Evolutionary conservation across 345 rosid genomes (phyloP), one percentile per base, ranked within the genome.

Genomic region (Salix dunnii): DNA sequence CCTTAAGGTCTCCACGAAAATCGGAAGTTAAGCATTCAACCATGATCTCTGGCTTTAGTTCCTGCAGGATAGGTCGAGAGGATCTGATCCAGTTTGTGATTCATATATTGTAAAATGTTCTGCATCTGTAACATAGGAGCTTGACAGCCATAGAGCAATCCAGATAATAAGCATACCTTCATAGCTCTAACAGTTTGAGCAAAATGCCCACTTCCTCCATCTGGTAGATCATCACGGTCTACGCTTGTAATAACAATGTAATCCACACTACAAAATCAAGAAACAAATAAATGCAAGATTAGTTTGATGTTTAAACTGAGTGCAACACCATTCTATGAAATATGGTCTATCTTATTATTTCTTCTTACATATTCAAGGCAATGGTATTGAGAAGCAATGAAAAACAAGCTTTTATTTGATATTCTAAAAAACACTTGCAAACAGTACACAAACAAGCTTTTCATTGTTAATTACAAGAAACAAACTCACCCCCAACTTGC

Each of bases 151-250:
- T 68, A 61, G 71, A 69, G 55, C 31, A 79, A 73, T 63, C 6
- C 33, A 55, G 38, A 0, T 46, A 8, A 11, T 13, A 76, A 60
- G 79, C 79, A 71, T 7, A 96, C 99, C 94, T 96, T 96, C 90
- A 91, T 90, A 46, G 96, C 95, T 81, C 85, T 79, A 36, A 94
- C 99, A 69, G 99, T 96, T 89, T 78, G 85, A 20, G 95, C 94
- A 92, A 94, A 96, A 91, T 96, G 99, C 53, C 92, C 97, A 82
- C 99, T 96, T 75, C 99, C 98, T 27, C 99, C 98, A 86, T 96
- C 98, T 74, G 94, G 97, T 48, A 96, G 61, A 88, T 96, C 99
- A 60, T 96, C 97, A 77, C 99, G 97, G 79, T 96, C 99, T 21
- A 96, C 99, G 69, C 99, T 96, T 17, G 99, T 96, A 18, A 96